Evolutionary conservation across 352 stramenopile species (phyloP).

Genomic region (Phytopythium aichiense): DNA sequence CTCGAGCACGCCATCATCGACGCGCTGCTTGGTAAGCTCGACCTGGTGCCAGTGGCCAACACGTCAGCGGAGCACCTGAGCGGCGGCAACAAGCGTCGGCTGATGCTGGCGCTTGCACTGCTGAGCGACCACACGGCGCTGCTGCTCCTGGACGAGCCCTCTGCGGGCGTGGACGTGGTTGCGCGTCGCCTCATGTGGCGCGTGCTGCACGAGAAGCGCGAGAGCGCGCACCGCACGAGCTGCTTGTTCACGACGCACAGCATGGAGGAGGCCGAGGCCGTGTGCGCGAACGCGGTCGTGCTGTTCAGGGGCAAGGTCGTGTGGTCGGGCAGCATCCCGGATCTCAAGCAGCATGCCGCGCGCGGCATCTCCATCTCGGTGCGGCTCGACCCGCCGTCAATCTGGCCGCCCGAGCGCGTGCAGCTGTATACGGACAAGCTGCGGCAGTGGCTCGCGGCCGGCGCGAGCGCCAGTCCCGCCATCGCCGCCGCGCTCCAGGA

Average conservation of each 20-base stretch:
- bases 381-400: constrained; percentile 34
- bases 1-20: constrained; percentile 32
- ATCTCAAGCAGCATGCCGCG: constrained; percentile 70
- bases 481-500: constrained; percentile 15
- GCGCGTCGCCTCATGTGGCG: constrained; percentile 78
- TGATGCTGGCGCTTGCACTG: constrained; percentile 76
- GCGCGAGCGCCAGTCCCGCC: constrained; percentile 2
- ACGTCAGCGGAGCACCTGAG: constrained; percentile 62
- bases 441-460: constrained; percentile 19
- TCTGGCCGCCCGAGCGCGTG: constrained; percentile 41
- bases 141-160: constrained; percentile 79
- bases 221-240: constrained; percentile 39
- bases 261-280: constrained; percentile 81
- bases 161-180: constrained; percentile 76
- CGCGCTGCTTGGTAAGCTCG: constrained; percentile 43
- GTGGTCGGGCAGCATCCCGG: constrained; percentile 73
- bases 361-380: constrained; percentile 70
- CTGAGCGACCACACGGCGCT: constrained; percentile 61
- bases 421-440: constrained; percentile 44
- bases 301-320: constrained; percentile 68
- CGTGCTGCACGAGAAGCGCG: constrained; percentile 56
- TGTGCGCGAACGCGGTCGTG: constrained; percentile 79
- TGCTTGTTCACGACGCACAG: constrained; percentile 86
- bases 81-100: constrained; percentile 73
- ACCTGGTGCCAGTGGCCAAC: constrained; percentile 57